phyloP scores from a whole-genome alignment of 148 eudicot genomes.

The Rhododendron griersonianum region DNA sequence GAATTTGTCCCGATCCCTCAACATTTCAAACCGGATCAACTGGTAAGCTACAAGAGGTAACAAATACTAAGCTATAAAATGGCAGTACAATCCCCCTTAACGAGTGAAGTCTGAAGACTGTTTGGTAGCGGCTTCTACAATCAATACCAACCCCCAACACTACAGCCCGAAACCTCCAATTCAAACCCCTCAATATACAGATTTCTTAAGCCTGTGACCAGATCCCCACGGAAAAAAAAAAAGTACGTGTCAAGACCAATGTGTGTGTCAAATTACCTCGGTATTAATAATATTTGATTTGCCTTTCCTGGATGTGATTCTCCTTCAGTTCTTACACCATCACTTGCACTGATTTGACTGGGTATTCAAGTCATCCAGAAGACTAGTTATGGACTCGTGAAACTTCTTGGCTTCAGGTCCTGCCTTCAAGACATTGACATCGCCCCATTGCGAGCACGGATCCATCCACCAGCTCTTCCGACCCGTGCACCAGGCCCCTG shows the following conservation, averaged over 20 bases:
- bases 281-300: not conserved
- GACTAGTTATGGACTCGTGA: conserved; percentile 39
- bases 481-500: conserved; percentile 93
- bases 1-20: not conserved
- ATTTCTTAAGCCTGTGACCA: not conserved
- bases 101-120: conserved; percentile 3
- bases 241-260: not conserved
- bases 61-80: conserved; percentile 5
- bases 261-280: not conserved
- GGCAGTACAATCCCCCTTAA: conserved; percentile 1
- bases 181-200: conserved; percentile 9
- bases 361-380: conserved; percentile 47
- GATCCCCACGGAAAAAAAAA: not conserved
- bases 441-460: conserved; percentile 73
- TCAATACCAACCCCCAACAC: conserved; percentile 14
- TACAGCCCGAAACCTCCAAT: conserved; percentile 4
- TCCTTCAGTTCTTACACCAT: conserved; percentile 1
- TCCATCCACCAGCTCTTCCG: conserved; percentile 54
- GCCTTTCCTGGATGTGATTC: not conserved
- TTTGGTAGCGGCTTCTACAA: conserved; percentile 10
- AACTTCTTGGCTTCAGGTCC: conserved; percentile 61
- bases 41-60: not conserved
- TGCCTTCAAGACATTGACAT: conserved; percentile 58
- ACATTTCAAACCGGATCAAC: not conserved
- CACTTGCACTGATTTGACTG: conserved; percentile 71